Percentiles rank a stretch among this genome's conserved stretches.
Conservation (phyloP, 257 asterid species). For the Fraxinus pennsylvanica region DNA sequence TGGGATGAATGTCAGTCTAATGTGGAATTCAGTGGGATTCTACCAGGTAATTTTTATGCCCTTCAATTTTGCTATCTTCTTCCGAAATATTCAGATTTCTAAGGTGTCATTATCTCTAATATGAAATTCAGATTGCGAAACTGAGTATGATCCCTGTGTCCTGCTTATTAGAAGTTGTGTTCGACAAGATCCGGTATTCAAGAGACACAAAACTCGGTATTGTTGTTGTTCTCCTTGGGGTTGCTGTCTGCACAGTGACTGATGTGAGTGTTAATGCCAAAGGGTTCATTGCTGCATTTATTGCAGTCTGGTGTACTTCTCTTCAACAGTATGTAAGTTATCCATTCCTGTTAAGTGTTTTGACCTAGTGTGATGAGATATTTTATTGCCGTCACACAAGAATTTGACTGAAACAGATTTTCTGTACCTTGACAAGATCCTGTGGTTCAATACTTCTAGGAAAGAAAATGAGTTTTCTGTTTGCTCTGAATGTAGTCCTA, state of each 20-base stretch:
- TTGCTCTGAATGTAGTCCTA: constrained; percentile 7
- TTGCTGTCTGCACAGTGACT: constrained; percentile 91
- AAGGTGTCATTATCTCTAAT: constrained; percentile 22
- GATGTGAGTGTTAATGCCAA: constrained; percentile 89
- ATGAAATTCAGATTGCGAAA: constrained; percentile 82
- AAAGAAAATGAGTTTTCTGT: constrained; percentile 16
- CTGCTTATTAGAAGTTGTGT: constrained; percentile 82
- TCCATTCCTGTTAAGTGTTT: constrained; percentile 7
- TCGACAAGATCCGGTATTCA: constrained; percentile 84
- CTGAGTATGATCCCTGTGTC: constrained; percentile 97
- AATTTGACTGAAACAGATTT: neutral
- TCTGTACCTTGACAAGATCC: neutral
- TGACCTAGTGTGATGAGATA: neutral
- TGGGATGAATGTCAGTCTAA: constrained; percentile 98
- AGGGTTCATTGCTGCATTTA: constrained; percentile 83
- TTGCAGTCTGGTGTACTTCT: constrained; percentile 95
- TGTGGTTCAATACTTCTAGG: neutral
- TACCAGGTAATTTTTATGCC: constrained; percentile 69
- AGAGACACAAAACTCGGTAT: constrained; percentile 94
- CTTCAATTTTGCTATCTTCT: constrained; percentile 4
- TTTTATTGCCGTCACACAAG: neutral
- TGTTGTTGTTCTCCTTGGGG: constrained; percentile 79
- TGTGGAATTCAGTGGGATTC: constrained; percentile 99
- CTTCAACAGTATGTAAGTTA: constrained; percentile 94
- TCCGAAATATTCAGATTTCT: constrained; percentile 9